Evolutionary conservation across 2,329 filamentous ascomycete genomes (phyloP).

Genomic region (Aureobasidium melanogenum): DNA sequence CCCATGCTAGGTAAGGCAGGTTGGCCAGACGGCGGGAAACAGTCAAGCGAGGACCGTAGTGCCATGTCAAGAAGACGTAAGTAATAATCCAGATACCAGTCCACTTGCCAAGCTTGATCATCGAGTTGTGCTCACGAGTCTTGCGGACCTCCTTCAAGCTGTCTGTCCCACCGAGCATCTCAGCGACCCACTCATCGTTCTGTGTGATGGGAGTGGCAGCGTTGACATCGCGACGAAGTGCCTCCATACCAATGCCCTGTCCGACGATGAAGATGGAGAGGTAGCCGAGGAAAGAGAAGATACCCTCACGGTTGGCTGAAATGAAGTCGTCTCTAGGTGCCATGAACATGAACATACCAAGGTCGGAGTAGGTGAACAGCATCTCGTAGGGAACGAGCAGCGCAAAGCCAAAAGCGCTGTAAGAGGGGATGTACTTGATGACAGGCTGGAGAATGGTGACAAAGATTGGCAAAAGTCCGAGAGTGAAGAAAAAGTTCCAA

Average conservation of each 20-base stretch:
- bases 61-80: conserved; percentile 59
- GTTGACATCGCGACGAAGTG: conserved; percentile 52
- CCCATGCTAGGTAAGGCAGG: conserved; percentile 87
- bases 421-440: conserved; percentile 63
- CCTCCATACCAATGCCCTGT: conserved; percentile 70
- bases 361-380: conserved; percentile 62
- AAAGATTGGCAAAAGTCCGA: conserved; percentile 81
- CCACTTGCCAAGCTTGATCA: conserved; percentile 52
- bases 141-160: conserved; percentile 10
- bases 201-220: conserved; percentile 21
- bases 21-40: conserved; percentile 90
- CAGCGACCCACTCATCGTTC: conserved; percentile 28
- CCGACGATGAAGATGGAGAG: conserved; percentile 90
- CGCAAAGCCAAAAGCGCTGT: conserved; percentile 62
- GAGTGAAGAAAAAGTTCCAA: conserved; percentile 99
- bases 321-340: conserved; percentile 71
- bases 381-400: conserved; percentile 65
- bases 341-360: conserved; percentile 75
- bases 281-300: conserved; percentile 93
- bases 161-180: conserved; percentile 22
- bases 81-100: conserved; percentile 59
- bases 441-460: conserved; percentile 72
- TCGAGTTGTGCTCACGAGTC: conserved; percentile 15
- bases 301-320: conserved; percentile 84
- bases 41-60: conserved; percentile 62